Base-by-base conservation (phyloP, 768 basidiomycete genomes). In the Panaeolus papilionaceus region DNA sequence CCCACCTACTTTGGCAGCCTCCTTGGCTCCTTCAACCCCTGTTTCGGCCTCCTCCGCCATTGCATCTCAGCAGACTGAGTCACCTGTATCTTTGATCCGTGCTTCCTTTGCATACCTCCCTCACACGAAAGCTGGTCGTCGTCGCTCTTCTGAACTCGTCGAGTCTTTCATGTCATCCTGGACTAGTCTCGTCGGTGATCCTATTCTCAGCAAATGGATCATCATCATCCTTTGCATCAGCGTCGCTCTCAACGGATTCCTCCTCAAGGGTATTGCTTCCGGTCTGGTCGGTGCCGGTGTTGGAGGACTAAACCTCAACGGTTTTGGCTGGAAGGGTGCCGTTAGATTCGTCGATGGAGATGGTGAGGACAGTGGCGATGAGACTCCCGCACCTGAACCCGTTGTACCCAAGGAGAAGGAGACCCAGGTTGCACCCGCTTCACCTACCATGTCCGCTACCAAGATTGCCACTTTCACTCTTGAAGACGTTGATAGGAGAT, bases 151-250 rank as follows among this genome's bases (percentile, higher is more conserved):
- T 28, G 88, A 90, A 67, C 80, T 87, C 23, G 80, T 97, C 64
- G 95, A 96, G 68, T 84, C 87, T 68, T 96, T 96, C 83, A 93
- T 98, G 92, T 88, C 88, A 49, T 85, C 88, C 3, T 98, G 96
- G 96, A 94, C 94, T 9, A 81, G 83, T 14, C 89, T 98, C 70
- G 95, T 98, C 63, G 95, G 95, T 42, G 97, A 99, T 75, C 97
- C 97, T 1, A 88, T 98, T 63, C 80, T 99, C 69, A 91, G 88
- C 73, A 99, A 99, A 81, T 96, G 94, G 92, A 96, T 99, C 75
- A 93, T 98, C 62, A 85, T 94, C 66, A 84, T 93, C 16, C 87
- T 99, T 26, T 92, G 89, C 2, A 85, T 97, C 68, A 93, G 91
- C 67, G 92, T 98, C 67, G 87, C 90, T 66, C 83, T 99, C 66